Base-by-base conservation (phyloP, 306 rosid genomes). In the Cucurbita ficifolia region DNA sequence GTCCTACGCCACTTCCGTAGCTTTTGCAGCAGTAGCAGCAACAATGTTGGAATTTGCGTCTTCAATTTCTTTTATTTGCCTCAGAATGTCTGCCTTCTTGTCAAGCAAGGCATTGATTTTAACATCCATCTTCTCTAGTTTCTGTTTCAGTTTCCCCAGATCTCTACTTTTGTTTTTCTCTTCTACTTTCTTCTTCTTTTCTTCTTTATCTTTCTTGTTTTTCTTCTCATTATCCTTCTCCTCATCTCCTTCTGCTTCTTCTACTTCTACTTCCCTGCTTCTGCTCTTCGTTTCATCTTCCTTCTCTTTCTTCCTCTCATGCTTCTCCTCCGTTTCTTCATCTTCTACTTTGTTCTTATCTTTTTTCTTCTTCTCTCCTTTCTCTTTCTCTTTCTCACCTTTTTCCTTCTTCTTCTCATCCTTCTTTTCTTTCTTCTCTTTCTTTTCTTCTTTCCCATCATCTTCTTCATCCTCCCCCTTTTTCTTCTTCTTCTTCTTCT, bases 1-100 rank as follows among this genome's bases (percentile, higher is more conserved):
- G 4, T 46, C n/a, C n/a, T 14, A 48, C 22, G 73, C 57, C 57
- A 69, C 57, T 22, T 46, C 22, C 53, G 5, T 2, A 4, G 53
- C 7, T 14, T 68, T 67, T 1, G n/a, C 55, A 68, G 73, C 55
- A 7, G n/a, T n/a, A n/a, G 33, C 33, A 29, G 33, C 33, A 29
- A 29, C 33, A 29, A 7, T 67, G 72, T 18, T 21, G 54, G 19
- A 21, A 65, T 46, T 67, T 35, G 39, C 78, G 38, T 43, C 77
- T 81, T 87, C 87, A 1, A 78, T 81, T 79, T 83, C 91, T 78
- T 79, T 84, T 65, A 91, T 89, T 84, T 89, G 90, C 77, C 62
- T 76, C 48, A 73, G 55, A 51, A 86, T 75, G 3, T 86, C 86
- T 39, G 80, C 85, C 78, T 87, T 89, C 65, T 79, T 22, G 40